phyloP scores from a whole-genome alignment of 2,329 filamentous ascomycete species.

The Eutypa lata region DNA sequence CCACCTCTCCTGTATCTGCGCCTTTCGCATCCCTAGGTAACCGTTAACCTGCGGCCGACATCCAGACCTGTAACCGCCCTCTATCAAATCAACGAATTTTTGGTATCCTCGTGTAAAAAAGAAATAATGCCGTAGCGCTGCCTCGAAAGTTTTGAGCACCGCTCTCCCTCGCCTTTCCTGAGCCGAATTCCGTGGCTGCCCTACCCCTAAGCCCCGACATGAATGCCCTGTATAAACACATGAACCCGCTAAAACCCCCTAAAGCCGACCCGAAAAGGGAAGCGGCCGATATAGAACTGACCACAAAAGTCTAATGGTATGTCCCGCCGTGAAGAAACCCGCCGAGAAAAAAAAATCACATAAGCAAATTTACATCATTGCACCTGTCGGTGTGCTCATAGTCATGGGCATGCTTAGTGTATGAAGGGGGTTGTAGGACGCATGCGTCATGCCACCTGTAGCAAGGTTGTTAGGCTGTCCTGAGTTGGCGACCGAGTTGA shows the following conservation, averaged over 20 bases:
- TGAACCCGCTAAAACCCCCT: neutral
- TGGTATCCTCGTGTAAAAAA: neutral
- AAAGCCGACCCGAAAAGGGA: neutral
- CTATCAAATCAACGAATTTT: neutral
- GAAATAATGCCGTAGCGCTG: neutral
- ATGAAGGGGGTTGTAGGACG: constrained; percentile 54
- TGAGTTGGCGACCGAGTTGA: constrained; percentile 43
- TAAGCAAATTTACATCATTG: constrained; percentile 27
- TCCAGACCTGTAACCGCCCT: neutral
- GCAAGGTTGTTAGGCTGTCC: constrained; percentile 26
- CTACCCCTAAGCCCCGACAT: neutral
- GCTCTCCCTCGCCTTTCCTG: neutral
- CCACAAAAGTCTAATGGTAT: constrained; percentile 9
- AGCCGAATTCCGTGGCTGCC: neutral
- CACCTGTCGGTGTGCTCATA: constrained; percentile 52
- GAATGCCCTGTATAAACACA: neutral
- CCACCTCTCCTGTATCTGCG: neutral
- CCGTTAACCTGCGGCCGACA: neutral
- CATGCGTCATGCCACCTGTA: constrained; percentile 28
- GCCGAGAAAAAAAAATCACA: constrained; percentile 13
- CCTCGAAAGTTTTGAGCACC: neutral
- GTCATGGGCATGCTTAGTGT: constrained; percentile 64
- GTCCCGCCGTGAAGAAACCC: constrained; percentile 16
- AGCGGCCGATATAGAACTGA: neutral
- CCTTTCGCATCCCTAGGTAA: neutral